Percentiles rank a stretch among this genome's conserved stretches.
Conservation (phyloP, 2,329 filamentous ascomycete genomes). For the Cryphonectria parasitica region DNA sequence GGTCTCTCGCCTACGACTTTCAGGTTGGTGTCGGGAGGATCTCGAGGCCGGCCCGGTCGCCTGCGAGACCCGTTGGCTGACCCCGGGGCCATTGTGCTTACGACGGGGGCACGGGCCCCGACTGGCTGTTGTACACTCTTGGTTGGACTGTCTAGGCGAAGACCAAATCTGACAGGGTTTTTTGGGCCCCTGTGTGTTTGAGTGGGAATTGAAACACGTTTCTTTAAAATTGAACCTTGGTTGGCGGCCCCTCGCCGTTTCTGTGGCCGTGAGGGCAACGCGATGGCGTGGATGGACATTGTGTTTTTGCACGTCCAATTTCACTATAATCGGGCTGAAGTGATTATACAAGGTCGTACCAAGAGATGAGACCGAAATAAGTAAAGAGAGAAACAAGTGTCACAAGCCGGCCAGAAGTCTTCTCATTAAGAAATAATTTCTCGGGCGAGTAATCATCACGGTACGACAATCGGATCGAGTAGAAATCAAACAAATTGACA, state of each 20-base stretch:
- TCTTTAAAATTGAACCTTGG: not conserved
- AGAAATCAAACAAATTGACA: too few relatives aligned
- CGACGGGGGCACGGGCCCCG: not conserved
- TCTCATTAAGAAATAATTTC: not conserved
- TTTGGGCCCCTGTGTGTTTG: not conserved
- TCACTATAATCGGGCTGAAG: too few relatives aligned
- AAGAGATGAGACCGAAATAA: too few relatives aligned
- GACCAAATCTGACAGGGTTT: not conserved
- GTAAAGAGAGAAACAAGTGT: not conserved
- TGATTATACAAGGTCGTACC: too few relatives aligned
- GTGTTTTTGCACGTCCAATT: not conserved
- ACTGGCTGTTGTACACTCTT: not conserved
- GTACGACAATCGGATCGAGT: too few relatives aligned
- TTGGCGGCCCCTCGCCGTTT: not conserved
- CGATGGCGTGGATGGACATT: not conserved
- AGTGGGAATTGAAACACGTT: not conserved
- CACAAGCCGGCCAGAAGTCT: not conserved
- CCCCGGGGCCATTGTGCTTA: too few relatives aligned
- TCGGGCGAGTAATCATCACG: not conserved
- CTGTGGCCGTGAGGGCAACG: not conserved
- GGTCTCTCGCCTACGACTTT: not conserved
- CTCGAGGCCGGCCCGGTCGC: not conserved
- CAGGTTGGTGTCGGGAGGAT: not conserved
- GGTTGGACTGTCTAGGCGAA: not conserved
- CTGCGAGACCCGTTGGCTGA: not conserved